Conservation (phyloP, 2,329 filamentous ascomycete species). For the Corinectria fuckeliana region DNA sequence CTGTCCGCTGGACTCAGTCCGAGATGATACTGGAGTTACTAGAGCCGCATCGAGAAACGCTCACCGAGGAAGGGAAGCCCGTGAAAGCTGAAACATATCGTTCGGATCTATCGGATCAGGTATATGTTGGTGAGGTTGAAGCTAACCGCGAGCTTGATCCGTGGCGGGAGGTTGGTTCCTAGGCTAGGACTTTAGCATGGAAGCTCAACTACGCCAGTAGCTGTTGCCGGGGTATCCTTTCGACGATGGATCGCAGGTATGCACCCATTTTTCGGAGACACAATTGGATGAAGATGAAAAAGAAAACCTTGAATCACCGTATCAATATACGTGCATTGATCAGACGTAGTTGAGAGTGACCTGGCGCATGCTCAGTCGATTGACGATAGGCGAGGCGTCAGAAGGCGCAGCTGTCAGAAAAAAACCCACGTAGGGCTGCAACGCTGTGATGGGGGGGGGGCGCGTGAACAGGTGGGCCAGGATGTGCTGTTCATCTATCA, state of each 20-base stretch:
- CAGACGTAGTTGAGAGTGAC: neutral
- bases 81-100: neutral
- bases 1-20: neutral
- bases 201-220: neutral
- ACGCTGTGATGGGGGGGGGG: neutral
- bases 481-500: conserved; percentile 8
- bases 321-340: neutral
- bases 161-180: conserved; percentile 16
- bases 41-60: neutral
- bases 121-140: conserved; percentile 1
- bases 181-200: conserved; percentile 4
- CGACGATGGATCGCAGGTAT: neutral
- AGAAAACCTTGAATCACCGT: too few species aligned
- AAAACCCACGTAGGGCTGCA: neutral
- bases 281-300: neutral
- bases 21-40: too few species aligned
- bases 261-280: too few species aligned
- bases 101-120: neutral
- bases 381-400: neutral
- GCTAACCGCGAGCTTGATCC: conserved; percentile 10
- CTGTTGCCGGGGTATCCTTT: neutral
- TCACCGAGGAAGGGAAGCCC: neutral
- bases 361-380: neutral
- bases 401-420: neutral
- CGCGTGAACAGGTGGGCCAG: conserved; percentile 19